These are phyloP conservation scores for Pyrus bretschneideri DNA, from an alignment of 306 rosid genomes.

Conservation along the genomic window DNA sequence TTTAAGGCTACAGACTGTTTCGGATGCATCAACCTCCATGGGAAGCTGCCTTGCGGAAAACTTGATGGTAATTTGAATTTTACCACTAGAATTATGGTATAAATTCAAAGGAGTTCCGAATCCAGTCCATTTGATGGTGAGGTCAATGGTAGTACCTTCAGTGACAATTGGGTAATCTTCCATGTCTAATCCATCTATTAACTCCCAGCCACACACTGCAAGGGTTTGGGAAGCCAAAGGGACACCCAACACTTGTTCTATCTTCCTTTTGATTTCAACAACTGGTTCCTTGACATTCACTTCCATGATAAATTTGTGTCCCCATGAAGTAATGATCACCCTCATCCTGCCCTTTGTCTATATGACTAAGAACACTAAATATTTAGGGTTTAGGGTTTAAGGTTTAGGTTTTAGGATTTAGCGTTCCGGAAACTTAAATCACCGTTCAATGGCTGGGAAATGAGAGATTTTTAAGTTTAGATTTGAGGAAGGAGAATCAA, in stretches of 20 bases:
- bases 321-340: constrained; percentile 33
- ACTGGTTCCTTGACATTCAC: constrained; percentile 54
- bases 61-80: constrained; percentile 45
- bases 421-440: neutral
- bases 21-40: constrained; percentile 60
- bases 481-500: neutral
- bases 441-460: neutral
- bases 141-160: constrained; percentile 73
- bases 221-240: constrained; percentile 63
- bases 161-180: constrained; percentile 76
- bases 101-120: constrained; percentile 6
- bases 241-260: constrained; percentile 55
- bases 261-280: constrained; percentile 56
- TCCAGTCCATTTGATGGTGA: constrained; percentile 31
- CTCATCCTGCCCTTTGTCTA: constrained; percentile 23
- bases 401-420: neutral
- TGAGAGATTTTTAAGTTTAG: neutral
- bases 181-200: constrained; percentile 78
- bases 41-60: constrained; percentile 42
- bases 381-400: too few species aligned
- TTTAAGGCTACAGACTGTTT: constrained; percentile 66
- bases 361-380: neutral
- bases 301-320: constrained; percentile 45
- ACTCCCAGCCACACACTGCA: constrained; percentile 63
- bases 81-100: constrained; percentile 11